phyloP scores from a whole-genome alignment of 176 grass and related monocot genomes.

The Canna indica region DNA sequence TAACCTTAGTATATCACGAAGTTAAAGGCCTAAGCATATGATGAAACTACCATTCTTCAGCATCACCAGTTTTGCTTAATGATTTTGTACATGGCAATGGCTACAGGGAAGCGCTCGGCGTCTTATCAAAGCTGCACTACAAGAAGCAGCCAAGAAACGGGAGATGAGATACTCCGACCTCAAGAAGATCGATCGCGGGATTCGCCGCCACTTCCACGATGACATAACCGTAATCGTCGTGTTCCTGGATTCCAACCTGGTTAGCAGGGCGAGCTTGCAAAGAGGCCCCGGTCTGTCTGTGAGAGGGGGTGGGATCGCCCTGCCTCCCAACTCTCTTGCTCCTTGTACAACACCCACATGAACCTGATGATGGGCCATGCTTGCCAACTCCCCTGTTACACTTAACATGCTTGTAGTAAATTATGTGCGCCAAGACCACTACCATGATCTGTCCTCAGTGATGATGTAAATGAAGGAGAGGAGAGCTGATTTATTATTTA shows the following conservation, averaged over 20 bases:
- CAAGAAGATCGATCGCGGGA: constrained; percentile 23
- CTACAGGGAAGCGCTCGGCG: constrained; percentile 25
- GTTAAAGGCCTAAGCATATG: no score
- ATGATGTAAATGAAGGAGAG: constrained; percentile 1
- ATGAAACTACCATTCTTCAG: no score
- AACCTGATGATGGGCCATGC: background rate
- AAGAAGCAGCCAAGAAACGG: constrained; percentile 22
- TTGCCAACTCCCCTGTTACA: background rate
- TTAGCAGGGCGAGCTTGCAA: constrained; percentile 13
- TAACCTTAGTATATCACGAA: no score
- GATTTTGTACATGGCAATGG: no score
- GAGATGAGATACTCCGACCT: constrained; percentile 31
- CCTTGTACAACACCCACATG: background rate
- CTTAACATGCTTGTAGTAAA: background rate
- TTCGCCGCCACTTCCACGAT: constrained; percentile 26
- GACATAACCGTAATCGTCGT: constrained; percentile 20
- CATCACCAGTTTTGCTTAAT: no score
- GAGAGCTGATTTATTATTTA: background rate
- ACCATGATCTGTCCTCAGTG: background rate
- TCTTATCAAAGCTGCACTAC: constrained; percentile 18
- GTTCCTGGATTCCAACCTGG: constrained; percentile 20
- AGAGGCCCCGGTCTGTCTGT: constrained; percentile 10
- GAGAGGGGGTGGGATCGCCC: constrained; percentile 16
- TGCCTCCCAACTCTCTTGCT: constrained; percentile 15
- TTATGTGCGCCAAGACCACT: background rate